A percentile compares a stretch with the other conserved stretches of the same genome.
Evolutionary conservation across 2,329 filamentous ascomycete species (phyloP).

Genomic region (Cytospora piceicola): DNA sequence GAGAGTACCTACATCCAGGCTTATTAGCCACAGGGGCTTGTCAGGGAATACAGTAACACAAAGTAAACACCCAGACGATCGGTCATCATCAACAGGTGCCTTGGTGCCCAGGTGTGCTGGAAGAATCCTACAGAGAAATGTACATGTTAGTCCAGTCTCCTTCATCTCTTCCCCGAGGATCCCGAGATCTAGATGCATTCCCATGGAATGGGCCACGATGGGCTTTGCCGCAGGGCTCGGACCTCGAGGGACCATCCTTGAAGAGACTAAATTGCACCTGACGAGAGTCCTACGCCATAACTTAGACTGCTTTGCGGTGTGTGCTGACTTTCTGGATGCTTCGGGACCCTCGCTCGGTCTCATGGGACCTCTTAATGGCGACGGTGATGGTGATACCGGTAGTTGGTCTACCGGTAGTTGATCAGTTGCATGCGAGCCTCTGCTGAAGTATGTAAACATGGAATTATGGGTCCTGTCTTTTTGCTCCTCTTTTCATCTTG

Average conservation of each 20-base stretch:
- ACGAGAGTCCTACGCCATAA: too few relatives aligned
- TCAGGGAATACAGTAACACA: conserved; percentile 13
- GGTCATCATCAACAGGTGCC: too few relatives aligned
- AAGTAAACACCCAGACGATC: not conserved
- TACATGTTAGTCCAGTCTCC: not conserved
- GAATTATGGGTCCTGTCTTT: not conserved
- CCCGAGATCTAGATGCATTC: not conserved
- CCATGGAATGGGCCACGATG: not conserved
- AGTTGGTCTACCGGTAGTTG: not conserved
- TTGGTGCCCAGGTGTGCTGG: too few relatives aligned
- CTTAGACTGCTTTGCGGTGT: not conserved
- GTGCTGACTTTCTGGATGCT: not conserved
- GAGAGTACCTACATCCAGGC: not conserved
- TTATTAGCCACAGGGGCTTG: conserved; percentile 14
- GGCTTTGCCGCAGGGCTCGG: too few relatives aligned
- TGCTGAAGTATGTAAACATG: not conserved
- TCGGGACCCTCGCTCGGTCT: not conserved
- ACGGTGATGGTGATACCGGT: not conserved
- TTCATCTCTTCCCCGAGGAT: not conserved
- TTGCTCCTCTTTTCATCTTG: conserved; percentile 3
- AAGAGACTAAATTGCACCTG: not conserved
- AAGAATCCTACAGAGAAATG: too few relatives aligned
- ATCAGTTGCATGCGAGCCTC: not conserved
- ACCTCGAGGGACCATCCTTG: not conserved
- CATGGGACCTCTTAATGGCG: not conserved